A percentile compares a stretch with the other conserved stretches of the same genome.
Conservation (phyloP, 2,329 filamentous ascomycete species). For the Dothistroma septosporum region DNA sequence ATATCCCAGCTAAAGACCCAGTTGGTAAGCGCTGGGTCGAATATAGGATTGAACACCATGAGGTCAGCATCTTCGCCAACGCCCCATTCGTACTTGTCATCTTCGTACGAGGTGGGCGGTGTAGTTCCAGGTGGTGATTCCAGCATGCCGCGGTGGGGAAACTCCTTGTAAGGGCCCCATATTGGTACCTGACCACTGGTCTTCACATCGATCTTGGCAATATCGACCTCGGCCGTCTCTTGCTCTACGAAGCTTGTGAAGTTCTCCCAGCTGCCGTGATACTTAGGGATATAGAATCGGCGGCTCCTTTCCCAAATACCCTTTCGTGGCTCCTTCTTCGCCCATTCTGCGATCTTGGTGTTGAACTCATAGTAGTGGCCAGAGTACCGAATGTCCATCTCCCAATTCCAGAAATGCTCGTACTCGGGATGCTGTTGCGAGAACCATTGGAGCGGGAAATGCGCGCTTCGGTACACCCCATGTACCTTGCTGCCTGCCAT, state of each 20-base stretch:
- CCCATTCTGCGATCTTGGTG: slow-evolving; percentile 61
- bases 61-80: slow-evolving; percentile 71
- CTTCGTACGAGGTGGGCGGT: slow-evolving; percentile 56
- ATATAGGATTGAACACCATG: slow-evolving; percentile 73
- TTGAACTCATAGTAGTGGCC: slow-evolving; percentile 82
- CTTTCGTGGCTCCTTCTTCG: slow-evolving; percentile 64
- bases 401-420: slow-evolving; percentile 74
- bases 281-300: slow-evolving; percentile 66
- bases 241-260: slow-evolving; percentile 63
- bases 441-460: slow-evolving; percentile 52
- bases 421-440: slow-evolving; percentile 49
- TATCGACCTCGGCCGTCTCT: slow-evolving; percentile 49
- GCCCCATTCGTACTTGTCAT: slow-evolving; percentile 70
- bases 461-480: slow-evolving; percentile 72
- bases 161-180: slow-evolving; percentile 57
- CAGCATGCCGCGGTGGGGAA: slow-evolving; percentile 50
- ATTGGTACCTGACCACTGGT: slow-evolving; percentile 52
- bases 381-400: slow-evolving; percentile 76
- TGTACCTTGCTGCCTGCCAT: slow-evolving; percentile 66
- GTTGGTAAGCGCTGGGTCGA: slow-evolving; percentile 66
- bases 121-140: slow-evolving; percentile 59
- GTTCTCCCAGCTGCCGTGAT: slow-evolving; percentile 63
- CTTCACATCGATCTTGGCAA: slow-evolving; percentile 49
- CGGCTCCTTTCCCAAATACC: slow-evolving; percentile 70
- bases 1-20: slow-evolving; percentile 69